Conservation (phyloP, 140 eudicot species). For the Flaveria floridana region DNA sequence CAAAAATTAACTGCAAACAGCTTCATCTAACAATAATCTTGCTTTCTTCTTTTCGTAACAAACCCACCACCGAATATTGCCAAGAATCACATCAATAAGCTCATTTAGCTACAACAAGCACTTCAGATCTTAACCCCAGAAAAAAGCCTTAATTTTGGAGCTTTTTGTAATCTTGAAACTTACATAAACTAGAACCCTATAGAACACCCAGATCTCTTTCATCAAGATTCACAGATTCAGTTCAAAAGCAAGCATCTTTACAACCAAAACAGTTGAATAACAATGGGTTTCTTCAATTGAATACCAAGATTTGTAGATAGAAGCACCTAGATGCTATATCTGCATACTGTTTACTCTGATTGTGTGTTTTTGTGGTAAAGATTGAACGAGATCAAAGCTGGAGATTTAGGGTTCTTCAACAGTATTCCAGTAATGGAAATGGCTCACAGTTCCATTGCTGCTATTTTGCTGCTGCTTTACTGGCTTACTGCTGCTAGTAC, state of each 20-base stretch:
- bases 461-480: slow-evolving; percentile 31
- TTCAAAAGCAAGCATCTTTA: slow-evolving; percentile 26
- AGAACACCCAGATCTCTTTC: slow-evolving; percentile 38
- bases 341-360: neutral
- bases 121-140: slow-evolving; percentile 35
- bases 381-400: slow-evolving; percentile 37
- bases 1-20: slow-evolving; percentile 19
- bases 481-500: slow-evolving; percentile 25
- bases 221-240: slow-evolving; percentile 25
- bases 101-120: slow-evolving; percentile 23
- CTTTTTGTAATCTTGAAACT: slow-evolving; percentile 31
- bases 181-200: slow-evolving; percentile 20
- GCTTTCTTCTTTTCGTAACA: slow-evolving; percentile 7
- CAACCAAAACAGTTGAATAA: neutral
- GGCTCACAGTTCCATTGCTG: neutral
- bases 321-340: slow-evolving; percentile 14
- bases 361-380: slow-evolving; percentile 32
- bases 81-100: slow-evolving; percentile 4
- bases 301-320: slow-evolving; percentile 27
- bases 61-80: slow-evolving; percentile 21
- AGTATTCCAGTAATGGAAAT: slow-evolving; percentile 38
- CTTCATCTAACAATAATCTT: slow-evolving; percentile 25
- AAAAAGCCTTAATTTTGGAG: slow-evolving; percentile 25
- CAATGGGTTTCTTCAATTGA: slow-evolving; percentile 26
- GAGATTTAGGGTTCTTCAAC: slow-evolving; percentile 40